phyloP scores from a whole-genome alignment of 2,329 filamentous ascomycete genomes.

The Camptophora hylomeconis region DNA sequence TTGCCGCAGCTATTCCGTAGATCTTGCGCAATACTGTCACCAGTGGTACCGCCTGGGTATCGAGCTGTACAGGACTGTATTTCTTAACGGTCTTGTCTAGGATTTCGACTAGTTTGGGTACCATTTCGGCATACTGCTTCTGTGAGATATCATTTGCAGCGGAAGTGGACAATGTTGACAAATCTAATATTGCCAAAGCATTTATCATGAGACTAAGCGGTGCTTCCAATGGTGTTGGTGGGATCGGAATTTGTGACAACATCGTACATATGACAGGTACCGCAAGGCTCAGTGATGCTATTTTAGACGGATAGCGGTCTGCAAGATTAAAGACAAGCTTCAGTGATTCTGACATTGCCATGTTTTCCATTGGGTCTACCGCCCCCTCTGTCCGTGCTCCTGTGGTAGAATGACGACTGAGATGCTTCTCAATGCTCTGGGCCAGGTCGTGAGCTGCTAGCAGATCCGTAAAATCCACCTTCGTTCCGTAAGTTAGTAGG shows the following conservation, averaged over 20 bases:
- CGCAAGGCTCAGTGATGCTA: slow-evolving; percentile 50
- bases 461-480: slow-evolving; percentile 43
- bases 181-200: slow-evolving; percentile 68
- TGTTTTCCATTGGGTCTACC: slow-evolving; percentile 46
- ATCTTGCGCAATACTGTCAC: slow-evolving; percentile 60
- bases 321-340: slow-evolving; percentile 86
- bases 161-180: not conserved
- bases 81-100: slow-evolving; percentile 51
- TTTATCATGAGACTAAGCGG: slow-evolving; percentile 65
- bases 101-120: slow-evolving; percentile 53
- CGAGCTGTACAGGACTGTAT: slow-evolving; percentile 58
- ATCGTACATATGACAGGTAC: slow-evolving; percentile 60
- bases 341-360: slow-evolving; percentile 71
- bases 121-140: slow-evolving; percentile 34
- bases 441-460: slow-evolving; percentile 55
- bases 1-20: slow-evolving; percentile 54
- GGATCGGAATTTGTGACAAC: slow-evolving; percentile 47
- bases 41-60: slow-evolving; percentile 57
- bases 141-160: too few species aligned
- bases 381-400: slow-evolving; percentile 16
- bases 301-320: slow-evolving; percentile 54
- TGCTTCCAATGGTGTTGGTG: slow-evolving; percentile 55
- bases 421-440: slow-evolving; percentile 54
- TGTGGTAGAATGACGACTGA: slow-evolving; percentile 51
- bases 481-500: slow-evolving; percentile 63